Base-by-base conservation (phyloP, 176 grass and related monocot genomes). In the Alloteropsis semialata region DNA sequence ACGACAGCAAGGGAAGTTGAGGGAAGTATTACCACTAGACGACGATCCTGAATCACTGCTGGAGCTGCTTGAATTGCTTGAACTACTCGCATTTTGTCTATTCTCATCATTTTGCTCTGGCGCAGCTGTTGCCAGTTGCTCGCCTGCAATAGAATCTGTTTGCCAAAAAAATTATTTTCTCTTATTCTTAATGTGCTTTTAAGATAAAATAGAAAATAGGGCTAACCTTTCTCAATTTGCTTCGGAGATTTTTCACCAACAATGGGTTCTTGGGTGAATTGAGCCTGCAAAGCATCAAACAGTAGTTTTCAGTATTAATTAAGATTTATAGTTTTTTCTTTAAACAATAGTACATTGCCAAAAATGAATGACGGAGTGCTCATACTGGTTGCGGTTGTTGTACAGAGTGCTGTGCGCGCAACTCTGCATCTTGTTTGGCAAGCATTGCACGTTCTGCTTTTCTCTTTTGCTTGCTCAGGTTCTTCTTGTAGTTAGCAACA, bases 401-500 rank as follows among this genome's bases (percentile, higher is more conserved):
- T 60, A 80, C 74, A 71, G 24, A 76, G 65, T 87, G 48, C 36
- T 57, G 82, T 58, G 79, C 56, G 33, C 41, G 74, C 84, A 85
- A 63, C 66, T 86, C 87, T 65, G 71, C 30, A 74, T 93, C 82
- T 77, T 87, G 85, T 55, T 73, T 86, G 67, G 96, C 91, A 63
- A 93, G 89, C 86, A 95, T 82, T 24, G 87, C 87, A 28, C 92
- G 80, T 80, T 98, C 96, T 21, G 93, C 93, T 87, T 91, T 98
- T 83, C 91, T 89, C 82, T 95, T 98, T 77, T 93, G 78, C 96
- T 98, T 98, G 73, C 93, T 98, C 63, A 98, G 78, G 73, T 94
- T 87, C 80, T 98, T 98, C 79, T 90, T 98, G 87, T 93, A 96
- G 85, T 98, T 98, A 11, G 96, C 89, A 21, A 98, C 92, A 69